Evolutionary conservation across 169 alveolate genomes (phyloP).

Genomic region (Eimeria sp.): DNA sequence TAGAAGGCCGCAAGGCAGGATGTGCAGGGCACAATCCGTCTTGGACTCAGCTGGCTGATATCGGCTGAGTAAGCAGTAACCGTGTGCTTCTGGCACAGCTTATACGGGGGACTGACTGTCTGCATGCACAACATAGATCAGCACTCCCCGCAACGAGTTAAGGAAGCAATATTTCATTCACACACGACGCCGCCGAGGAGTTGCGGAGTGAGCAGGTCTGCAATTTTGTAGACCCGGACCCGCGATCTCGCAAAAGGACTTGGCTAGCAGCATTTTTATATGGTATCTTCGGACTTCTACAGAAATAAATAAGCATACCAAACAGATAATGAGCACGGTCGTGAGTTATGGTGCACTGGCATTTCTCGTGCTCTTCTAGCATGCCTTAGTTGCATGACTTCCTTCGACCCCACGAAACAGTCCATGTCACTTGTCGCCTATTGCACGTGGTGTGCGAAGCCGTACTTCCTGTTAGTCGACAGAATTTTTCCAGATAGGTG

Average conservation of each 20-base stretch:
- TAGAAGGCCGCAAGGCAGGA: background rate
- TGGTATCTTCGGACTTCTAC: background rate
- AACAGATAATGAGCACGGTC: background rate
- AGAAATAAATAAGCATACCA: background rate
- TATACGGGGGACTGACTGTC: background rate
- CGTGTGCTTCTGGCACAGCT: background rate
- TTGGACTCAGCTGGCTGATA: background rate
- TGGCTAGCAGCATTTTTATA: background rate
- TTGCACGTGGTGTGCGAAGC: background rate
- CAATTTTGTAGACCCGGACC: background rate
- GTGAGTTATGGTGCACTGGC: background rate
- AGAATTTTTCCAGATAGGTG: background rate
- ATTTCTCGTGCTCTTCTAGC: background rate
- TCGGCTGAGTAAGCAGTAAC: background rate
- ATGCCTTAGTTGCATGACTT: background rate
- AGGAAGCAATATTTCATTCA: background rate
- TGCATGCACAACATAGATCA: background rate
- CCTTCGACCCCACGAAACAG: background rate
- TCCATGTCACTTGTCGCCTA: background rate
- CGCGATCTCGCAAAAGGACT: background rate
- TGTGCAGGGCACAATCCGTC: background rate
- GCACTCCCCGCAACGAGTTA: background rate
- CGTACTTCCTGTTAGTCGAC: background rate
- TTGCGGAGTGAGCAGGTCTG: background rate
- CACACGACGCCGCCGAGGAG: background rate